These are phyloP conservation scores for Lophiostoma macrostomum DNA, from an alignment of 495 filamentous ascomycete species.

Conservation along the genomic window DNA sequence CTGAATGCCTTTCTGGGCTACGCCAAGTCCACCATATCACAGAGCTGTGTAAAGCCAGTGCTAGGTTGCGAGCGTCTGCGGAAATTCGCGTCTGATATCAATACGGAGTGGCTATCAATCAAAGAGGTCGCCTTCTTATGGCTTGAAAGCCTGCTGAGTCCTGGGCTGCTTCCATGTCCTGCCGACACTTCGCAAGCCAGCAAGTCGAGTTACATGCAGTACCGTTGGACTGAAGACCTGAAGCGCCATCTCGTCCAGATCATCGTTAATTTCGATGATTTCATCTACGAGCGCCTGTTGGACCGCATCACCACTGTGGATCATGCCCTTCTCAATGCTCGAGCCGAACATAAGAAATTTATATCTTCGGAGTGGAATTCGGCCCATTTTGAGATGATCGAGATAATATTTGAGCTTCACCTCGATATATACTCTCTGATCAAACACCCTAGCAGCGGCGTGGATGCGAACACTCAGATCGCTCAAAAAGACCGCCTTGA, in stretches of 20 bases:
- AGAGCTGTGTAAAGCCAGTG: slow-evolving; percentile 26
- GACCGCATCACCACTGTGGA: slow-evolving; percentile 46
- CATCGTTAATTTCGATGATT: slow-evolving; percentile 65
- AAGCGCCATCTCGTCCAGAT: slow-evolving; percentile 69
- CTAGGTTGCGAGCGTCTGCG: slow-evolving; percentile 29
- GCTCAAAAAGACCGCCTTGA: slow-evolving; percentile 66
- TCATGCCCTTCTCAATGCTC: slow-evolving; percentile 37
- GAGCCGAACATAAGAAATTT: neutral
- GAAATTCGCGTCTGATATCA: slow-evolving; percentile 29
- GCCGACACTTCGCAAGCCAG: neutral
- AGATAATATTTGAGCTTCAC: slow-evolving; percentile 85
- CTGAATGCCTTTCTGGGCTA: slow-evolving; percentile 77
- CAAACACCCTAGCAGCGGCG: slow-evolving; percentile 69
- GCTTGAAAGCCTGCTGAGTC: slow-evolving; percentile 34
- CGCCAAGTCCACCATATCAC: slow-evolving; percentile 58
- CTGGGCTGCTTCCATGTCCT: slow-evolving; percentile 7
- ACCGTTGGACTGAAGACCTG: slow-evolving; percentile 68
- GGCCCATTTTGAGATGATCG: slow-evolving; percentile 52
- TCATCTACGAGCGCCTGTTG: slow-evolving; percentile 55
- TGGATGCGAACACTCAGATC: slow-evolving; percentile 55
- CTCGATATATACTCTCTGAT: slow-evolving; percentile 78
- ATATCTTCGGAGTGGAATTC: slow-evolving; percentile 30
- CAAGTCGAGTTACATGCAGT: slow-evolving; percentile 55
- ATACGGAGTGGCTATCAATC: slow-evolving; percentile 35
- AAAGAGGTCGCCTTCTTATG: slow-evolving; percentile 38